phyloP scores from a whole-genome alignment of 2,329 filamentous ascomycete genomes.

The Pseudomassariella vexata region DNA sequence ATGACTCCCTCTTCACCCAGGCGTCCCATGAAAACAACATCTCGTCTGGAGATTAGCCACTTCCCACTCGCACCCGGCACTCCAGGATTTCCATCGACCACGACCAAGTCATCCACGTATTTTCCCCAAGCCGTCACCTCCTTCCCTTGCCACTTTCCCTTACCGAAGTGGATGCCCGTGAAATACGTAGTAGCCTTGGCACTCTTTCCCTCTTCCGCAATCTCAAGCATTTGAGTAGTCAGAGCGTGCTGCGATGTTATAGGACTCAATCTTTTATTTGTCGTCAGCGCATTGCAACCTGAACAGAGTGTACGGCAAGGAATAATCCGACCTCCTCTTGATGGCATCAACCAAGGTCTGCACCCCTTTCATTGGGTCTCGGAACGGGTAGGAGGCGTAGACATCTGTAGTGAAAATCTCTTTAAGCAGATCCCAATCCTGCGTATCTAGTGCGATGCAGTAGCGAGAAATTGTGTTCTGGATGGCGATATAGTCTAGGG shows the following conservation, averaged over 20 bases:
- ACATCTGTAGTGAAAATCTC: slow-evolving; percentile 7
- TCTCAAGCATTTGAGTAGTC: slow-evolving; percentile 9
- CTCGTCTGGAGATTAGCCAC: slow-evolving; percentile 5
- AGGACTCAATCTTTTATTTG: slow-evolving; percentile 3
- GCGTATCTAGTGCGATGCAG: slow-evolving; percentile 8
- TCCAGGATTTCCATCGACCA: slow-evolving; percentile 2
- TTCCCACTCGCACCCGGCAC: slow-evolving; percentile 5
- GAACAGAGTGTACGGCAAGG: too few relatives aligned
- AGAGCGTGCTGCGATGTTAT: slow-evolving; percentile 8
- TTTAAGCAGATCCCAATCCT: slow-evolving; percentile 8
- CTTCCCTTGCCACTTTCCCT: slow-evolving; percentile 8
- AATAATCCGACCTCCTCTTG: too few relatives aligned
- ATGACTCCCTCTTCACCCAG: slow-evolving; percentile 6
- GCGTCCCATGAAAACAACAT: slow-evolving; percentile 2
- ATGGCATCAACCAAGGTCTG: too few relatives aligned
- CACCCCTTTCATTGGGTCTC: too few relatives aligned
- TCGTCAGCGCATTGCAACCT: too few relatives aligned
- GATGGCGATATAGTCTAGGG: slow-evolving; percentile 8
- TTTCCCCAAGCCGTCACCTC: slow-evolving; percentile 8
- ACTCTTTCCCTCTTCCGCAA: slow-evolving; percentile 5
- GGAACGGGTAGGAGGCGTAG: slow-evolving; percentile 5
- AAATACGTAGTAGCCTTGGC: slow-evolving; percentile 9
- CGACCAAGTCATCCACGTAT: slow-evolving; percentile 6
- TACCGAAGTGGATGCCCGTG: slow-evolving; percentile 9
- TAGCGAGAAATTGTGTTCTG: slow-evolving; percentile 8